Base-by-base conservation (phyloP, 2,329 filamentous ascomycete species). In the Orbilia blumenaviensis region DNA sequence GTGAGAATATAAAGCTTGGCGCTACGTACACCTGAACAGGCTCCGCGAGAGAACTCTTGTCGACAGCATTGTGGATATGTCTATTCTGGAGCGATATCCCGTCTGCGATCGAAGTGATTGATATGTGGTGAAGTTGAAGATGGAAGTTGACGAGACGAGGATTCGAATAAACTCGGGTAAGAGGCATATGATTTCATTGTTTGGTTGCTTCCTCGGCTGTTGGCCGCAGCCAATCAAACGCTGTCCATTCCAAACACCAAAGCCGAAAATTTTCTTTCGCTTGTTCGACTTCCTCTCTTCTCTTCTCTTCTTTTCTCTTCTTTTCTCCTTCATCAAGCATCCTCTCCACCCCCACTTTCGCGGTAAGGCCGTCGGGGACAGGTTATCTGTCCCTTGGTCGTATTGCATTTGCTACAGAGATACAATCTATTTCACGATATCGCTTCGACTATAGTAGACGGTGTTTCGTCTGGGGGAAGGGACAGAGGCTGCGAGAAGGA, bases 401-500 rank as follows among this genome's bases (percentile, higher is more conserved):
- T 52, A 69, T 46, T 68, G 72, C 64, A 66, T 12, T 67, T 68
- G 63, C 71, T 75, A 75, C 72, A 68, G 62, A 75, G 69, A 72
- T 61, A 46, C 78, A 77, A 62, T 68, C 71, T 71, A 75, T 78
- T 56, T 71, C 69, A 71, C 76, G 63, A 62, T 46, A 78, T 66
- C 36, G 38, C 21, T 56, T 75, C 46, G 50, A 68, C 67, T 50
- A 74, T 79, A 67, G 77, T 78, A 54, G 73, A 66, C 75, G 74
- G 68, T 75, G 64, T 66, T 71, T 48, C 74, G 69, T 63, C 38
- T 50, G 63, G 78, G 46, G 64, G 54, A 52, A 48, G 48, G 48
- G 32, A 32, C 38, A 34, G 72, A 69, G 72, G 58, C 66, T 79
- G 78, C 78, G n/a, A 79, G 78, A 79, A 78, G 66, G 77, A 79